Conservation (phyloP, 441 rosid species). For the Euphorbia celastroides region DNA sequence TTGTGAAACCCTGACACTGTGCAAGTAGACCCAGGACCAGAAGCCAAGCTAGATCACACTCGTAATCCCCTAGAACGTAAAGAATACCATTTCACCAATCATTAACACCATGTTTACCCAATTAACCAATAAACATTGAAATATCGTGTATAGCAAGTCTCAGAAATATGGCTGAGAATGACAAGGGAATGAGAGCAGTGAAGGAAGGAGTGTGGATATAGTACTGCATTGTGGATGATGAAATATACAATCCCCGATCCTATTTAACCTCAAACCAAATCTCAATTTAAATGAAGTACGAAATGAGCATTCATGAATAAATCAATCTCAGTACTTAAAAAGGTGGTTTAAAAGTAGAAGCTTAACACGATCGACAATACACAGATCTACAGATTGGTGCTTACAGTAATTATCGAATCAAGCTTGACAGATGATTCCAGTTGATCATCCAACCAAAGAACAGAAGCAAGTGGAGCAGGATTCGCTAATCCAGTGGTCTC, state of each 20-base stretch:
- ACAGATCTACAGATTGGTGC: too few species aligned
- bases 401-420: too few species aligned
- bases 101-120: background rate
- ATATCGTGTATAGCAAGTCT: background rate
- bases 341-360: too few species aligned
- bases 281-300: too few species aligned
- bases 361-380: too few species aligned
- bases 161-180: background rate
- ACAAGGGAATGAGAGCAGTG: background rate
- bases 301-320: too few species aligned
- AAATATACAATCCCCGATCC: background rate
- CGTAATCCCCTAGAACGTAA: background rate
- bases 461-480: too few species aligned
- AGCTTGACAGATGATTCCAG: too few species aligned
- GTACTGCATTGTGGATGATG: background rate
- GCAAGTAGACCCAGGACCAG: background rate
- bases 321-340: too few species aligned
- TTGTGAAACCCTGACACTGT: background rate
- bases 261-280: background rate
- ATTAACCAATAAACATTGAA: background rate
- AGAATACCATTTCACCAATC: background rate
- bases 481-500: too few species aligned
- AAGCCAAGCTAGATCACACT: background rate
- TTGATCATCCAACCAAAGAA: too few species aligned
- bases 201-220: background rate